Conservation (phyloP, 495 filamentous ascomycete genomes). For the Aspergillus haitiensis region DNA sequence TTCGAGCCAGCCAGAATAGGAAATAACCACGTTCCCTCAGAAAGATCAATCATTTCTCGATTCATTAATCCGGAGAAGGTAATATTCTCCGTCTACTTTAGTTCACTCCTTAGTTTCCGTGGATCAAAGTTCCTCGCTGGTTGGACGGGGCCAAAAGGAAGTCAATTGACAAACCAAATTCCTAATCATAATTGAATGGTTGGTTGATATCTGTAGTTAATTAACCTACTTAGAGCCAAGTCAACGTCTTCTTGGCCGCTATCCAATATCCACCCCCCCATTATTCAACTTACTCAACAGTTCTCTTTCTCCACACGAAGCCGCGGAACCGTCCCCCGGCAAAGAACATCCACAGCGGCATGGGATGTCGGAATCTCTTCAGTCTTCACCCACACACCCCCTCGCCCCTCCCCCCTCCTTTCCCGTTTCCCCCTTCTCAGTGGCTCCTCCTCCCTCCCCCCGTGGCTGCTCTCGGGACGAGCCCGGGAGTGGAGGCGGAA, state of each 20-base stretch:
- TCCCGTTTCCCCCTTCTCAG: no score
- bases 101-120: no score
- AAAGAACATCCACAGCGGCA: constrained; percentile 5
- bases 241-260: neutral
- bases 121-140: no score
- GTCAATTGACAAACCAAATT: no score
- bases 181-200: no score
- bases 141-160: no score
- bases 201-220: no score
- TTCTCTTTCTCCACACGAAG: neutral
- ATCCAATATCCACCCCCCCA: neutral
- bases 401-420: no score
- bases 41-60: neutral
- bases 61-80: constrained; percentile 1
- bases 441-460: no score
- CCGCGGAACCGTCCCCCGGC: constrained; percentile 12
- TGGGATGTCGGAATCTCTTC: constrained; percentile 1
- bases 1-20: neutral
- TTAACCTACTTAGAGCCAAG: neutral
- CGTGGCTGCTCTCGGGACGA: constrained; percentile 12
- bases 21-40: constrained; percentile 5
- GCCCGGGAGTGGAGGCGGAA: constrained; percentile 12
- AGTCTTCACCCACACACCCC: no score
- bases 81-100: constrained; percentile 16
- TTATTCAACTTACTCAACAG: neutral